Conservation (phyloP, 2,329 filamentous ascomycete species). For the Alternaria burnsii region DNA sequence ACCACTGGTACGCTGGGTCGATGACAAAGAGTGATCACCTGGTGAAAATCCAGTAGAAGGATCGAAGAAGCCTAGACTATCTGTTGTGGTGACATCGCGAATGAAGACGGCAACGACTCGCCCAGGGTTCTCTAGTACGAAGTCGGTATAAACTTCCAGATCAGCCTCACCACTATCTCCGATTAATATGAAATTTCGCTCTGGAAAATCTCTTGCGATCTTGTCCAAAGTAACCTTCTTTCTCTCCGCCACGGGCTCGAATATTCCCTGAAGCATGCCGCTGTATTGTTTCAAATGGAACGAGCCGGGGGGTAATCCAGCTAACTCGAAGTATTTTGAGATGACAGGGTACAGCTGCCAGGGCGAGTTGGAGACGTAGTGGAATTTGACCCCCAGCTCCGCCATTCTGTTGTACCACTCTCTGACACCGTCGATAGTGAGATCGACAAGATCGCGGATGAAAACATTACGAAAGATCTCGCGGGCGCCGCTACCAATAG, state of each 20-base stretch:
- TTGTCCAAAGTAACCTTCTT: slow-evolving; percentile 89
- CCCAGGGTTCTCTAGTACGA: slow-evolving; percentile 84
- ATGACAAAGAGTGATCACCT: slow-evolving; percentile 41
- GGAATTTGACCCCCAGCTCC: slow-evolving; percentile 82
- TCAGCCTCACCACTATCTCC: slow-evolving; percentile 98
- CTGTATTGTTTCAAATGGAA: slow-evolving; percentile 96
- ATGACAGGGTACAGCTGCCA: slow-evolving; percentile 97
- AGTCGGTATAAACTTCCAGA: slow-evolving; percentile 94
- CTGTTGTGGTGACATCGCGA: slow-evolving; percentile 87
- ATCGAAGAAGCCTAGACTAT: slow-evolving; percentile 80
- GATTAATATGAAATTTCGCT: slow-evolving; percentile 87
- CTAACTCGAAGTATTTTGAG: slow-evolving; percentile 81
- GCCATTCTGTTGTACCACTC: slow-evolving; percentile 88
- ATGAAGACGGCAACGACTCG: slow-evolving; percentile 90
- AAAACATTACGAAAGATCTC: slow-evolving; percentile 98
- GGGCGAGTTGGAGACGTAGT: slow-evolving; percentile 99
- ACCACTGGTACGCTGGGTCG: slow-evolving; percentile 26
- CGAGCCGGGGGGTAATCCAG: slow-evolving; percentile 83
- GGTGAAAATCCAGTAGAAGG: slow-evolving; percentile 57
- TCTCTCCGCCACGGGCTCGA: slow-evolving; percentile 93
- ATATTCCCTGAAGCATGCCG: slow-evolving; percentile 97
- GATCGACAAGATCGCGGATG: slow-evolving; percentile 80
- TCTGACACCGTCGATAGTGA: slow-evolving; percentile 84
- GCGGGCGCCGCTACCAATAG: slow-evolving; percentile 83
- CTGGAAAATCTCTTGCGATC: slow-evolving; percentile 87